Evolutionary conservation across 148 eudicot genomes (phyloP), one percentile per base, ranked within the genome.

Genomic region (Gaultheria prostrata): DNA sequence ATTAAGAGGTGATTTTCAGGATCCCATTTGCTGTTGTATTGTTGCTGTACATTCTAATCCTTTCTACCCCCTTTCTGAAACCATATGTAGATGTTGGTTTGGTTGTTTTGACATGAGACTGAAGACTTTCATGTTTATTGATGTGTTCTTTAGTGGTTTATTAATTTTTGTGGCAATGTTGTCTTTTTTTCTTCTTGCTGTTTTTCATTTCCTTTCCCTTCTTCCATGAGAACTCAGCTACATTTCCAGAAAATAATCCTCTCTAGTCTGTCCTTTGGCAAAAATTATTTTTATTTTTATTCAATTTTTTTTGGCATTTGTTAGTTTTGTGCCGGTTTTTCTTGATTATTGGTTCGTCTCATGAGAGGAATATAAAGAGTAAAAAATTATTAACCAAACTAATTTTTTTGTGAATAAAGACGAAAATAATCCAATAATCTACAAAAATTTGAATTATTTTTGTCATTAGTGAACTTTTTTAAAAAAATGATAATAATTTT

Each of bases 1-100:
- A 20, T 17, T 94, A 0, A 92, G 82, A 92, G 97, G 99, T 97
- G 85, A 43, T 80, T 83, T 82, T 43, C 4, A 30, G 24, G 30
- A 24, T 32, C 81, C 6, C 35, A 9, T 32, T 71, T 82, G 12
- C 39, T 28, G 43, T 20, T 76, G 39, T 81, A 28, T 54, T 48
- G 67, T 56, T 30, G 45, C 6, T 56, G 49, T 21, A 78, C 43
- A 54, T 78, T 21, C 30, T 32, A 54, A 30, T 53, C 65, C 11
- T 76, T 59, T 35, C 78, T 83, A 15, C 45, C 6, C 48, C 11
- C 30, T 21, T 59, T 46, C 26, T 15, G 26, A 26, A 13, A 45
- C 53, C 77, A 8, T 18, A 48, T 69, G 17, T 15, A 32, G 46
- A 18, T 81, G 72, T 48, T 67, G 33, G 4, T 81, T 30, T 26